These are phyloP conservation scores for Venturiaceae sp. DNA, from an alignment of 2,329 filamentous ascomycete species.

Conservation along the genomic window DNA sequence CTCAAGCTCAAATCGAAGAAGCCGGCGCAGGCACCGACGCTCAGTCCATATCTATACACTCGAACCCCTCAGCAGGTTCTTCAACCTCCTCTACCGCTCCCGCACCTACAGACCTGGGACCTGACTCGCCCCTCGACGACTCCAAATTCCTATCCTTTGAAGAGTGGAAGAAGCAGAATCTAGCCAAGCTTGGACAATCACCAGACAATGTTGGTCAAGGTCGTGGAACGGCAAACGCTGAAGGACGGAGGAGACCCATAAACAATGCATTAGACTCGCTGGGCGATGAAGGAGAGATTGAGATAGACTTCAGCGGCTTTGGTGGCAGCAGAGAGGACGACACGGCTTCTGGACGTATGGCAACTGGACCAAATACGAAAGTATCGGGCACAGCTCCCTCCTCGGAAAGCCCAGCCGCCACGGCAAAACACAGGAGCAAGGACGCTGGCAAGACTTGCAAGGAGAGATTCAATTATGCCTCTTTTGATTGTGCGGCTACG, in stretches of 20 bases:
- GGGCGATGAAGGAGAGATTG: constrained; percentile 83
- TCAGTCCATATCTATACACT: constrained; percentile 3
- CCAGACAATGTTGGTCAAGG: constrained; percentile 54
- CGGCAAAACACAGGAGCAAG: constrained; percentile 53
- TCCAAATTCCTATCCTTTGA: constrained; percentile 92
- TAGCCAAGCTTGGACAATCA: constrained; percentile 75
- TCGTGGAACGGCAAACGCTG: constrained; percentile 37
- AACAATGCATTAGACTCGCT: constrained; percentile 66
- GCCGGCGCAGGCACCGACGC: not conserved
- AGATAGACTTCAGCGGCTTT: constrained; percentile 59
- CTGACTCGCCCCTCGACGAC: constrained; percentile 59
- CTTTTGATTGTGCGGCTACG: constrained; percentile 92
- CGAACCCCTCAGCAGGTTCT: not conserved
- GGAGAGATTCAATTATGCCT: constrained; percentile 94
- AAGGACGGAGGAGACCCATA: constrained; percentile 41
- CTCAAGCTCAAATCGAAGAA: not conserved
- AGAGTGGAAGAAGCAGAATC: constrained; percentile 93
- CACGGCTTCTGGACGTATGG: constrained; percentile 9
- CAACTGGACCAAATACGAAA: constrained; percentile 12
- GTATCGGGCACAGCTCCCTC: not conserved
- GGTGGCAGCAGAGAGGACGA: constrained; percentile 24
- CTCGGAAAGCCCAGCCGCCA: constrained; percentile 18
- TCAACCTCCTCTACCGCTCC: constrained; percentile 18
- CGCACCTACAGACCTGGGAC: constrained; percentile 37
- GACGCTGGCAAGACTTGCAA: constrained; percentile 97